Evolutionary conservation across 768 basidiomycete species (phyloP).

Genomic region (Floccularia luteovirens): DNA sequence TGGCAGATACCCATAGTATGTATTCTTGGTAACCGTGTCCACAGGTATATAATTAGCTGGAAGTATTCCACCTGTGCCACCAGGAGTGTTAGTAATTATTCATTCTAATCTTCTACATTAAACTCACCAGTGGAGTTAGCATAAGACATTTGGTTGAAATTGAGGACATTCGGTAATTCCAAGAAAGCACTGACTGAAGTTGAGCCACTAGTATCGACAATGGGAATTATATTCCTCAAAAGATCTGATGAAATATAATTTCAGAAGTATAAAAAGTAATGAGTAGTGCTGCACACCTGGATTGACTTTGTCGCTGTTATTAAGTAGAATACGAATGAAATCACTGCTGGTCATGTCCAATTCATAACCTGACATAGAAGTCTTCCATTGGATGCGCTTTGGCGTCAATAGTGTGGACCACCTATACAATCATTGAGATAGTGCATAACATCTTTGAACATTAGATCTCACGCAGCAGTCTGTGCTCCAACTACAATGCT

Average conservation of each 20-base stretch:
- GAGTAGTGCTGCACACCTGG: slow-evolving; percentile 3
- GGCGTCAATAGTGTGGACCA: slow-evolving; percentile 12
- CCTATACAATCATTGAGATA: slow-evolving; percentile 2
- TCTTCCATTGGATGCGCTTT: slow-evolving; percentile 6
- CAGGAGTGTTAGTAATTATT: slow-evolving; percentile 6
- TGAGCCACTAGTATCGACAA: slow-evolving; percentile 9
- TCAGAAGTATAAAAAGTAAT: no score
- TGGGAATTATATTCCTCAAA: slow-evolving; percentile 9
- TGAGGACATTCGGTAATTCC: slow-evolving; percentile 8
- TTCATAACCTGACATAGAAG: slow-evolving; percentile 11
- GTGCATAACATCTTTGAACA: not conserved
- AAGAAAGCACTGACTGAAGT: not conserved
- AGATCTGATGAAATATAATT: slow-evolving; percentile 6
- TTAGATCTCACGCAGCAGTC: slow-evolving; percentile 10
- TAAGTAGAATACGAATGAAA: slow-evolving; percentile 9
- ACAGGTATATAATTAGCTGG: slow-evolving; percentile 7
- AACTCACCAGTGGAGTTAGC: slow-evolving; percentile 13
- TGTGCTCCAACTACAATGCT: slow-evolving; percentile 8
- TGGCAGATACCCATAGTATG: not conserved
- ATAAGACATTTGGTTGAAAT: slow-evolving; percentile 16
- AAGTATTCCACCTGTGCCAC: slow-evolving; percentile 6
- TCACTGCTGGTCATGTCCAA: slow-evolving; percentile 9
- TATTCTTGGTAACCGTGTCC: not conserved
- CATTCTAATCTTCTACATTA: not conserved
- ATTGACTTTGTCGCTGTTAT: slow-evolving; percentile 7